Evolutionary conservation across 2,329 filamentous ascomycete genomes (phyloP), one percentile per base, ranked within the genome.

Genomic region (Aureobasidium zeae): DNA sequence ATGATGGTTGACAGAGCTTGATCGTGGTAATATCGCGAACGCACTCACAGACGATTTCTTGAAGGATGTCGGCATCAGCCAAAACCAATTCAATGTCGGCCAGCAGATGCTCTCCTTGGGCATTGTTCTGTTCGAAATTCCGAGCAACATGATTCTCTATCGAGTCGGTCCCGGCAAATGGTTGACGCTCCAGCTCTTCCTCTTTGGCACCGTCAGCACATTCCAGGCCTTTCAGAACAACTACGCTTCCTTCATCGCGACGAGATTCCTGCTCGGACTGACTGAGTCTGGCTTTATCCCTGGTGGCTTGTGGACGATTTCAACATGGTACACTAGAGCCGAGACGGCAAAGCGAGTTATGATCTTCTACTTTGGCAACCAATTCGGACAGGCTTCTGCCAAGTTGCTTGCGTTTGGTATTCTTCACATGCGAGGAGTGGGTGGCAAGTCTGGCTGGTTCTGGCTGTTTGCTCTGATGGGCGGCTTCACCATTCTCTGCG

Each of bases 281-380:
- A 55, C 49, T 2, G 68, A 70, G 44, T 62, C 64, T 1, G 67
- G 66, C 2, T 68, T 69, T 46, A 71, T 69, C 33, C 68, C 68
- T 2, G 69, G 65, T 1, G 66, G 66, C 5, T 55, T 71, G 2
- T 72, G 64, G 54, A 70, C 69, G 0, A 62, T 72, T 1, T 70
- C 67, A 0, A 58, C 63, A 2, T 71, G 67, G 67, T 71, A 72
- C 45, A 71, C 67, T 20, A 60, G 60, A 3, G 57, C 60, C 6
- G 68, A 72, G 47, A 69, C 64, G 0, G 67, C 64, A 36, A 69
- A 67, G 51, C 56, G 68, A 8, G 38, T 48, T 19, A 46, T 48
- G 47, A 24, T 57, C 9, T 71, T 65, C 50, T 70, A 69, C 42
- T 59, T 71, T 13, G 67, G 68, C 2, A 71, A 68, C 35, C 61